Percentiles rank a stretch among this genome's conserved stretches.
Conservation (phyloP, 1,284 basidiomycete genomes). For the Ceratobasidium sp. region DNA sequence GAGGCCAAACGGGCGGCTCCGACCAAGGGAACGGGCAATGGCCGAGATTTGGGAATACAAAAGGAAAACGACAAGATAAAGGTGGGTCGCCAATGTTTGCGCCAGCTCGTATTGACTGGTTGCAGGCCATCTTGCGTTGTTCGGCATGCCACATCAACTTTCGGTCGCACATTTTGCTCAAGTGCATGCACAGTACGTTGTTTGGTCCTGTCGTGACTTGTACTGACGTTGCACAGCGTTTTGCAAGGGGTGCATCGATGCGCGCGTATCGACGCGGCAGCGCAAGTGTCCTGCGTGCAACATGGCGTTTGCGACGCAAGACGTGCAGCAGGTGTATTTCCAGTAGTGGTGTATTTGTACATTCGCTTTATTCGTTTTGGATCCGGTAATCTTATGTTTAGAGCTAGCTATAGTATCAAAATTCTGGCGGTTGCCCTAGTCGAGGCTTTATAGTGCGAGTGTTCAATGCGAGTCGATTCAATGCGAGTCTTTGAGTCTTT, state of each 20-base stretch:
- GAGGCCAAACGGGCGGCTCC: constrained; percentile 59
- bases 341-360: constrained; percentile 56
- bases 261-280: constrained; percentile 87
- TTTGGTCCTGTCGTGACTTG: constrained; percentile 22
- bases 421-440: too few species aligned
- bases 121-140: constrained; percentile 85
- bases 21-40: constrained; percentile 41
- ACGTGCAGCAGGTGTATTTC: constrained; percentile 86
- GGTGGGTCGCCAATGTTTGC: constrained; percentile 54
- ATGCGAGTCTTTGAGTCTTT: background rate
- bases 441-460: too few species aligned
- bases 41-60: constrained; percentile 40
- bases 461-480: too few species aligned
- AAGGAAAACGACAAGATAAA: constrained; percentile 60
- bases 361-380: background rate
- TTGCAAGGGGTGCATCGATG: constrained; percentile 86
- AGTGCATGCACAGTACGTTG: constrained; percentile 91
- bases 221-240: constrained; percentile 64
- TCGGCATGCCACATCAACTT: constrained; percentile 88
- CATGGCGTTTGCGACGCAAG: constrained; percentile 82
- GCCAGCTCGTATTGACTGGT: background rate
- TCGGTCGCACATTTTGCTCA: constrained; percentile 86
- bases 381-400: constrained; percentile 33
- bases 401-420: background rate
- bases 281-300: constrained; percentile 96